Conservation (phyloP, 2,329 filamentous ascomycete genomes). For the Cercospora sojina region DNA sequence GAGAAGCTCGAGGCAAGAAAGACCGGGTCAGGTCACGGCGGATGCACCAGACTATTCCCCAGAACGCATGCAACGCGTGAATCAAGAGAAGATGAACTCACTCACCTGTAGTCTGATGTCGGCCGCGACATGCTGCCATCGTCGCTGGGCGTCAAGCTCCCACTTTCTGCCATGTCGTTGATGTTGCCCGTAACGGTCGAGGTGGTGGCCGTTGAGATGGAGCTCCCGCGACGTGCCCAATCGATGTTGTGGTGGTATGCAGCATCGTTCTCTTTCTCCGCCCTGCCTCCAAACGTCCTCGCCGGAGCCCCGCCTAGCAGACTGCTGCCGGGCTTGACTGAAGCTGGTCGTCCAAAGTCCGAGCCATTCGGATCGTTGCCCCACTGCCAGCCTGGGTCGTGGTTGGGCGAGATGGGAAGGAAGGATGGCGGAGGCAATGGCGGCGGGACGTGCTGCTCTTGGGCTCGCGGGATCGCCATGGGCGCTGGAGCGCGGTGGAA, state of each 20-base stretch:
- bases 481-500: conserved; percentile 50
- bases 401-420: conserved; percentile 54
- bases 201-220: conserved; percentile 41
- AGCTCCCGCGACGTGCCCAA: conserved; percentile 42
- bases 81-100: conserved; percentile 14
- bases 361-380: conserved; percentile 55
- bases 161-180: conserved; percentile 31
- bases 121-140: conserved; percentile 36
- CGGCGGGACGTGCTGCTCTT: conserved; percentile 54
- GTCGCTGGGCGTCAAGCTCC: conserved; percentile 31
- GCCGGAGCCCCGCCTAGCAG: conserved; percentile 40
- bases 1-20: not conserved
- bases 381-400: conserved; percentile 64
- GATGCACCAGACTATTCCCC: not conserved
- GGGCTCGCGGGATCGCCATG: conserved; percentile 63
- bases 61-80: not conserved
- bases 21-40: not conserved
- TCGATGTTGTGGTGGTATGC: conserved; percentile 28
- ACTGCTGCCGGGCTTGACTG: conserved; percentile 51
- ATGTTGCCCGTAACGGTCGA: conserved; percentile 33
- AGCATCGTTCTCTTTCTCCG: conserved; percentile 34
- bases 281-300: conserved; percentile 21
- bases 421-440: conserved; percentile 63
- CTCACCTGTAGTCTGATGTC: conserved; percentile 46
- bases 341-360: conserved; percentile 48